Base-by-base conservation (phyloP, 352 stramenopile genomes). In the Globisporangium spiculum region DNA sequence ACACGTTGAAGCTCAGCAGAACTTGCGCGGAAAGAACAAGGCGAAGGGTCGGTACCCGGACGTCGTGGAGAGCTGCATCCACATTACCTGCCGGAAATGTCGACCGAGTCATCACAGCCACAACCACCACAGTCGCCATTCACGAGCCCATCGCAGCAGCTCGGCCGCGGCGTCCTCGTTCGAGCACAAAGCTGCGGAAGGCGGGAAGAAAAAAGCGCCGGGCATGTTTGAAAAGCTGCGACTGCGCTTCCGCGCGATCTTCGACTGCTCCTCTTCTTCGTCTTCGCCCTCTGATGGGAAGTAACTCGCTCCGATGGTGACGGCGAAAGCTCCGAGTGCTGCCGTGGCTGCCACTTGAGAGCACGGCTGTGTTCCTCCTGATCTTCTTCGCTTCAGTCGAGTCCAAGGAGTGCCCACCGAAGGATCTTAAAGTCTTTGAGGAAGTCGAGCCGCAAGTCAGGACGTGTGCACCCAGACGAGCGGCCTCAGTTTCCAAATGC, bases 31-130 rank as follows among this genome's bases (percentile, higher is more conserved):
- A 71, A 66, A 63, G 6, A 75, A 56, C 14, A 78, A 66, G 53
- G 69, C 56, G 34, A 78, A 65, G 53, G 72, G 61, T 0, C 78
- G 73, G 41, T 84, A 75, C 63, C 81, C 81, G 4, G 81, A 91
- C 60, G 81, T 90, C 8, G 77, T 91, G 34, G 80, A 91, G 71
- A 86, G 73, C 60, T 91, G 83, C 76, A 77, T 91, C 0, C 83
- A 91, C 72, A 79, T 89, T 53, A 89, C 84, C 1, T 90, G 81
- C 67, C 76, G 71, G 5, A 79, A 84, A 22, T 84, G 78, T n/a
- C 75, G 72, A 2, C 56, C 60, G 1, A 75, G 74, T 30, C 75
- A 76, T 41, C 26, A 70, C 55, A 71, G 67, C 12, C 48, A 70
- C 41, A 44, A 20, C 24, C 20, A 22, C 8, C 52, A 32, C 30